These are phyloP conservation scores for Tetrahymena malaccensis DNA, from an alignment of 73 alveolate species.

Conservation along the genomic window DNA sequence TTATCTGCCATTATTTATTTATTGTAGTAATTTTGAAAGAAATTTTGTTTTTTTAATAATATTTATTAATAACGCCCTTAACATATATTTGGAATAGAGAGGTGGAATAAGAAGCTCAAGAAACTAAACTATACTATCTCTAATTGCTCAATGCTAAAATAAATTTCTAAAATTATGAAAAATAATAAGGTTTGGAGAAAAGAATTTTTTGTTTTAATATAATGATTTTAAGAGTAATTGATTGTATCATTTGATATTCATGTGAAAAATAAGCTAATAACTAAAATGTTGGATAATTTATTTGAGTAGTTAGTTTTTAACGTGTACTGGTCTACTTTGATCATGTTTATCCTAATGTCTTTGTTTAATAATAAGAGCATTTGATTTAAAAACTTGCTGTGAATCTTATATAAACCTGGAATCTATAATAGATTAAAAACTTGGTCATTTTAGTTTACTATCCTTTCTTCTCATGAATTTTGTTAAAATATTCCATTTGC, in stretches of 20 bases:
- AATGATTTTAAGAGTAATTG: neutral
- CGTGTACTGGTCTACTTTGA: neutral
- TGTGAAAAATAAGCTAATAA: neutral
- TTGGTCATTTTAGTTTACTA: neutral
- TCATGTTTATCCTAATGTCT: neutral
- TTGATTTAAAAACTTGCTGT: neutral
- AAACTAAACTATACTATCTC: neutral
- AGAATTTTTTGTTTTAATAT: neutral
- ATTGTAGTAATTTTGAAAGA: neutral
- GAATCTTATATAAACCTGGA: neutral
- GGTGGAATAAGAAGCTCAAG: conserved; percentile 1
- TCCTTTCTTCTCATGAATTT: neutral
- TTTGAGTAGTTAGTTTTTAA: neutral
- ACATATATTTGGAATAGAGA: neutral
- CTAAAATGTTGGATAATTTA: neutral
- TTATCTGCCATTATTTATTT: neutral
- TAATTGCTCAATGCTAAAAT: neutral
- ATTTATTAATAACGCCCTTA: neutral
- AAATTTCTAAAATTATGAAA: neutral
- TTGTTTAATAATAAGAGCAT: neutral
- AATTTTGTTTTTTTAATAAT: neutral
- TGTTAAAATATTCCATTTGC: neutral
- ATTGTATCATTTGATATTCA: neutral
- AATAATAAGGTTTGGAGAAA: neutral
- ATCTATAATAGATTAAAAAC: neutral